These are phyloP conservation scores for Glonium stellatum DNA, from an alignment of 495 filamentous ascomycete genomes.

Conservation along the genomic window DNA sequence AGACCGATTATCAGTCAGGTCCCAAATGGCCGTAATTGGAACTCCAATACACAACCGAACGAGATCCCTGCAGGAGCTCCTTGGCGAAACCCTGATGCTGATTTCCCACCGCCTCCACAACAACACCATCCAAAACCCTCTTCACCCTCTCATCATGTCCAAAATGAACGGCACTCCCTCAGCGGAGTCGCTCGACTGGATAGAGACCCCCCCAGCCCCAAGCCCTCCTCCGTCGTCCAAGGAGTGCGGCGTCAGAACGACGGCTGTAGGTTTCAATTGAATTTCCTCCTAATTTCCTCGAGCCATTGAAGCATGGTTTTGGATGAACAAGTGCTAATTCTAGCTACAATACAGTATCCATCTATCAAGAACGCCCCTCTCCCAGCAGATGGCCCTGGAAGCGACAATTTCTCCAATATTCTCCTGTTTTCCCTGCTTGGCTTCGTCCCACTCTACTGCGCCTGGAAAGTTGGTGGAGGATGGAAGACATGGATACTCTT, in stretches of 20 bases:
- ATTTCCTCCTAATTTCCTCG: neutral
- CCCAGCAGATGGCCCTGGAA: slow-evolving; percentile 66
- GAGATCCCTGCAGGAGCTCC: neutral
- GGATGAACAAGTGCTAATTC: slow-evolving; percentile 1
- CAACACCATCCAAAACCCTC: neutral
- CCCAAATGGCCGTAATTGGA: neutral
- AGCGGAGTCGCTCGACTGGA: slow-evolving; percentile 63
- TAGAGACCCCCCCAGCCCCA: slow-evolving; percentile 65
- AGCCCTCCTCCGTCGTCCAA: slow-evolving; percentile 51
- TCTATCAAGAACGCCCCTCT: slow-evolving; percentile 75
- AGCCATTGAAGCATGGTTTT: slow-evolving; percentile 1
- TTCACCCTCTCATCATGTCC: neutral
- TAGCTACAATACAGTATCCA: slow-evolving; percentile 48
- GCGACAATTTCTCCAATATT: slow-evolving; percentile 62
- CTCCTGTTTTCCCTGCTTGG: slow-evolving; percentile 52
- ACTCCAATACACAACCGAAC: neutral
- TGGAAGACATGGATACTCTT: slow-evolving; percentile 67
- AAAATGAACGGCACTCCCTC: slow-evolving; percentile 26
- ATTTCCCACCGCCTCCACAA: neutral
- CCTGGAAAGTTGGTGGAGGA: slow-evolving; percentile 64
- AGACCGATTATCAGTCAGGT: neutral
- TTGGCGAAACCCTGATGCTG: neutral
- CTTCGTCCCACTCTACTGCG: slow-evolving; percentile 58
- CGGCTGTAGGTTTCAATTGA: slow-evolving; percentile 47
- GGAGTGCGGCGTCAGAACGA: slow-evolving; percentile 68